These are phyloP conservation scores for Begonia fuchsioides DNA, from an alignment of 306 rosid genomes.

Conservation along the genomic window DNA sequence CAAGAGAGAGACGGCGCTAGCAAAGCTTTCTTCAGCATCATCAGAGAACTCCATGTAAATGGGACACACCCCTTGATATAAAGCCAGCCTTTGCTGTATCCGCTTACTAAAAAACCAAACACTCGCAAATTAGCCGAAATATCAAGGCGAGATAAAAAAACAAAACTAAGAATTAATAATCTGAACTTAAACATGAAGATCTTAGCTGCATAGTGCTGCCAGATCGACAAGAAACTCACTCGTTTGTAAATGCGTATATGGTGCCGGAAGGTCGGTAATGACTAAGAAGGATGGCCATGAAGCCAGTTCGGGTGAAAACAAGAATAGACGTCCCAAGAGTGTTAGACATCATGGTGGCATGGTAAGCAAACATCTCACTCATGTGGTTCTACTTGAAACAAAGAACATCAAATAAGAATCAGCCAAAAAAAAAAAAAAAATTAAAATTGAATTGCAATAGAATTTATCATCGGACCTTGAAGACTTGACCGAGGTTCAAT, in stretches of 20 bases:
- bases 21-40: constrained; percentile 66
- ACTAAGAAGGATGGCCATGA: constrained; percentile 77
- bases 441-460: too few relatives aligned
- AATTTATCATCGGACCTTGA: too few relatives aligned
- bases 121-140: constrained; percentile 5
- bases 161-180: too few relatives aligned
- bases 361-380: constrained; percentile 99
- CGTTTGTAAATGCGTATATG: constrained; percentile 80
- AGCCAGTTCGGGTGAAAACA: constrained; percentile 88
- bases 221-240: constrained; percentile 38
- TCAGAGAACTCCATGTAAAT: constrained; percentile 69
- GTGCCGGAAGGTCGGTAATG: constrained; percentile 93
- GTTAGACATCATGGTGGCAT: constrained; percentile 97
- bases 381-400: constrained; percentile 61
- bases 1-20: constrained; percentile 41
- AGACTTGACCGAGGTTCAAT: too few relatives aligned
- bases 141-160: background rate
- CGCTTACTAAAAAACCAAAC: constrained; percentile 55
- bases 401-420: constrained; percentile 4
- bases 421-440: too few relatives aligned
- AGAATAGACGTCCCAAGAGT: constrained; percentile 94
- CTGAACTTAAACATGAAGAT: too few relatives aligned
- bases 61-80: constrained; percentile 92
- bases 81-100: constrained; percentile 68
- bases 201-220: background rate